Conservation (phyloP, 2,329 filamentous ascomycete genomes). For the Fusarium metavorans region DNA sequence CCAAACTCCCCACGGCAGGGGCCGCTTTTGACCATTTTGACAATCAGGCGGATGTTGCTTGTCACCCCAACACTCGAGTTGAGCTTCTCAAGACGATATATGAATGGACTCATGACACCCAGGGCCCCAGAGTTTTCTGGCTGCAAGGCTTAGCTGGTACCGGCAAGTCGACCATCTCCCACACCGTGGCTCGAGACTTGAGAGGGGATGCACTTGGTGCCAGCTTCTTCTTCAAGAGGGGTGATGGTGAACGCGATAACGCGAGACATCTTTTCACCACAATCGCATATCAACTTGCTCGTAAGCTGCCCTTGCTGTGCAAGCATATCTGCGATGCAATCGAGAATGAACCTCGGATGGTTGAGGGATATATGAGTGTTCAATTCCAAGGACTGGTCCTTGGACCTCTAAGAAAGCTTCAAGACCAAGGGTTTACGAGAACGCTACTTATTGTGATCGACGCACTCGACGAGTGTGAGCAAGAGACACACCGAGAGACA, state of each 20-base stretch:
- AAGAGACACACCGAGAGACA: conserved; percentile 45
- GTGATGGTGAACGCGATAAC: conserved; percentile 52
- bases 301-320: conserved; percentile 43
- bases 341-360: conserved; percentile 46
- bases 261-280: conserved; percentile 54
- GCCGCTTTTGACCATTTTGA: not conserved
- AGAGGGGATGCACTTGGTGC: conserved; percentile 41
- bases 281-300: conserved; percentile 50
- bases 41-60: conserved; percentile 24
- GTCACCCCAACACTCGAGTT: conserved; percentile 46
- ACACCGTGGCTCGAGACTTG: conserved; percentile 42
- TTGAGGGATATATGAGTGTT: conserved; percentile 42
- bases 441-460: conserved; percentile 52
- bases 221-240: conserved; percentile 60
- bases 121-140: conserved; percentile 49
- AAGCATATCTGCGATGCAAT: conserved; percentile 44
- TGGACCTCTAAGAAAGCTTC: conserved; percentile 43
- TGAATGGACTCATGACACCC: conserved; percentile 43
- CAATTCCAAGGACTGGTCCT: conserved; percentile 56
- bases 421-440: not conserved
- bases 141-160: conserved; percentile 54
- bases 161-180: conserved; percentile 55
- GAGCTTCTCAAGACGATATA: conserved; percentile 47
- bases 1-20: not conserved
- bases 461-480: conserved; percentile 41